Evolutionary conservation across 2,329 filamentous ascomycete species (phyloP).

Genomic region (Ascochyta fabae): DNA sequence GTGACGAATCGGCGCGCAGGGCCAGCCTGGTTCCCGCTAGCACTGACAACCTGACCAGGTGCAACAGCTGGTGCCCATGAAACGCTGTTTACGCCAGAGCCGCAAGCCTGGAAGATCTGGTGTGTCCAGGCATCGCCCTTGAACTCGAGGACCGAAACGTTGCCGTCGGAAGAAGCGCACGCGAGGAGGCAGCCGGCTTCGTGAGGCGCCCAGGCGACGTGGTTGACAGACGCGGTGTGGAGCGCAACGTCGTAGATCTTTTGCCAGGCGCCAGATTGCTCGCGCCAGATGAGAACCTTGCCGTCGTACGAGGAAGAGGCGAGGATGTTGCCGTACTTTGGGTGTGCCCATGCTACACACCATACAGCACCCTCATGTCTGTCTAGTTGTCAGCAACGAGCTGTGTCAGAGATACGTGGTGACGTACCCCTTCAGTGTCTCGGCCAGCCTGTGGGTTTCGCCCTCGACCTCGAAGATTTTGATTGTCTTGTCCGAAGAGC

Average conservation of each 20-base stretch:
- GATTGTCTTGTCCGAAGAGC: slow-evolving; percentile 97
- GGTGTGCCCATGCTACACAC: slow-evolving; percentile 95
- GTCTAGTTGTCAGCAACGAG: slow-evolving; percentile 25
- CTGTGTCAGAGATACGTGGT: background rate
- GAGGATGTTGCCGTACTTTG: slow-evolving; percentile 97
- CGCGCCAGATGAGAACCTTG: slow-evolving; percentile 98
- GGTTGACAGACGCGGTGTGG: slow-evolving; percentile 96
- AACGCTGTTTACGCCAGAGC: slow-evolving; percentile 92
- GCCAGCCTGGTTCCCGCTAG: slow-evolving; percentile 61
- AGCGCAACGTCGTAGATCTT: slow-evolving; percentile 91
- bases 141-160: slow-evolving; percentile 94
- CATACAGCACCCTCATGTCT: slow-evolving; percentile 97
- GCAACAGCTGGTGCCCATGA: slow-evolving; percentile 89
- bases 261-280: slow-evolving; percentile 69
- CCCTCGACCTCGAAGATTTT: slow-evolving; percentile 99
- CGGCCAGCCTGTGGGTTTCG: slow-evolving; percentile 84
- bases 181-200: slow-evolving; percentile 94
- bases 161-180: slow-evolving; percentile 91
- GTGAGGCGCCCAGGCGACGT: slow-evolving; percentile 96
- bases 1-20: slow-evolving; percentile 86
- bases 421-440: slow-evolving; percentile 90
- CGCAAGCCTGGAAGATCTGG: slow-evolving; percentile 88
- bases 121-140: slow-evolving; percentile 94
- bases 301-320: slow-evolving; percentile 96
- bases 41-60: slow-evolving; percentile 82